These are phyloP conservation scores for Platanthera guangdongensis DNA, from an alignment of 106 monocot species.

Conservation along the genomic window DNA sequence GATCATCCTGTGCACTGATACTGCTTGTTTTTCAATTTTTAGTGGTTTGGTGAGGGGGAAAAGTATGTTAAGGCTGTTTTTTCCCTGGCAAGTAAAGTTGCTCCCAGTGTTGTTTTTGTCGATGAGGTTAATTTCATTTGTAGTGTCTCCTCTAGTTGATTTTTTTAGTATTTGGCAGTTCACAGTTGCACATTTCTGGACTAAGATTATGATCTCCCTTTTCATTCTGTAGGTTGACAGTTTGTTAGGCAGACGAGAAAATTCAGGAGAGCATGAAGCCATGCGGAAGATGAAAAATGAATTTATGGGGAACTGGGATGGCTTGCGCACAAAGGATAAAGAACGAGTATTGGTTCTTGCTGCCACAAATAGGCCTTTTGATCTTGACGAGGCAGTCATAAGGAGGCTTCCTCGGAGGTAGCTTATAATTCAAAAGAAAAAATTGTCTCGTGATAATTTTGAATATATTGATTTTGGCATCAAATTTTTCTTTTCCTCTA, in stretches of 20 bases:
- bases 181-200: background rate
- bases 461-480: too few relatives aligned
- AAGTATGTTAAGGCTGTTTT: conserved; percentile 98
- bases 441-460: too few relatives aligned
- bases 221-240: conserved; percentile 52
- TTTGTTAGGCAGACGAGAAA: conserved; percentile 77
- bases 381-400: conserved; percentile 85
- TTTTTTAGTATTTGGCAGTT: background rate
- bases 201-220: background rate
- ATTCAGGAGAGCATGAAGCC: conserved; percentile 83
- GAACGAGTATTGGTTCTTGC: conserved; percentile 85
- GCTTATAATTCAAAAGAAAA: background rate
- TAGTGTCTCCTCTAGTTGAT: background rate
- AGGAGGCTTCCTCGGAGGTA: conserved; percentile 77
- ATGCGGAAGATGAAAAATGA: conserved; percentile 95
- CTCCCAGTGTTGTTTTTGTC: conserved; percentile 92
- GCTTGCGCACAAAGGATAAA: conserved; percentile 73
- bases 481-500: too few relatives aligned
- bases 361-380: conserved; percentile 85
- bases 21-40: too few relatives aligned
- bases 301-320: conserved; percentile 94
- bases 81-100: conserved; percentile 90
- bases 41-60: conserved; percentile 81
- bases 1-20: too few relatives aligned
- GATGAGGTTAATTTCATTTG: conserved; percentile 66